These are phyloP conservation scores for Boletellus ananiceps DNA, from an alignment of 768 basidiomycete genomes.

Conservation along the genomic window DNA sequence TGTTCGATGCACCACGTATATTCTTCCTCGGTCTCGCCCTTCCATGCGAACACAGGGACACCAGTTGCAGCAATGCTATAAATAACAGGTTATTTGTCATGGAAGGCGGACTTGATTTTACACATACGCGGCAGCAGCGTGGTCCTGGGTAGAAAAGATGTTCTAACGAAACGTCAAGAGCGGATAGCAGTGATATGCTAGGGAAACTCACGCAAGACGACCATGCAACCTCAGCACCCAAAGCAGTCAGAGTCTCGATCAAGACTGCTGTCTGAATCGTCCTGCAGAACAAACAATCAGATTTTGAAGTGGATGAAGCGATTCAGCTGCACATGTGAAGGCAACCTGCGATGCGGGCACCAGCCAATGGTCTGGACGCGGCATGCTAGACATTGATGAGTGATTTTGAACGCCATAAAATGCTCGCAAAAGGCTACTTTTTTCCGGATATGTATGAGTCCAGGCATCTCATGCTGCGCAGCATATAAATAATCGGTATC, in stretches of 20 bases:
- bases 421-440: constrained; percentile 52
- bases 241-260: constrained; percentile 93
- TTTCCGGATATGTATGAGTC: constrained; percentile 86
- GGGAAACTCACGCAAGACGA: constrained; percentile 80
- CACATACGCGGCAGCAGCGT: constrained; percentile 92
- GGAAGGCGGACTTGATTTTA: neutral
- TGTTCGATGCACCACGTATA: constrained; percentile 99
- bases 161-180: constrained; percentile 49
- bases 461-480: constrained; percentile 84
- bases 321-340: constrained; percentile 79
- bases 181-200: neutral
- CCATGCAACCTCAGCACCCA: constrained; percentile 98
- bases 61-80: constrained; percentile 92
- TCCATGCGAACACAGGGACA: constrained; percentile 98
- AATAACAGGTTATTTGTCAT: constrained; percentile 1
- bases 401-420: constrained; percentile 2
- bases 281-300: constrained; percentile 44
- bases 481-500: constrained; percentile 10
- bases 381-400: constrained; percentile 54
- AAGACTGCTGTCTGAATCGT: constrained; percentile 98
- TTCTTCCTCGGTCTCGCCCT: constrained; percentile 99
- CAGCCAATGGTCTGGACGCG: constrained; percentile 79
- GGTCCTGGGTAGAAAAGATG: constrained; percentile 99
- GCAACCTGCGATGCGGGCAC: constrained; percentile 95
- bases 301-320: neutral